Conservation (phyloP, 2,329 filamentous ascomycete genomes). For the Phaeosphaeriaceae sp. region DNA sequence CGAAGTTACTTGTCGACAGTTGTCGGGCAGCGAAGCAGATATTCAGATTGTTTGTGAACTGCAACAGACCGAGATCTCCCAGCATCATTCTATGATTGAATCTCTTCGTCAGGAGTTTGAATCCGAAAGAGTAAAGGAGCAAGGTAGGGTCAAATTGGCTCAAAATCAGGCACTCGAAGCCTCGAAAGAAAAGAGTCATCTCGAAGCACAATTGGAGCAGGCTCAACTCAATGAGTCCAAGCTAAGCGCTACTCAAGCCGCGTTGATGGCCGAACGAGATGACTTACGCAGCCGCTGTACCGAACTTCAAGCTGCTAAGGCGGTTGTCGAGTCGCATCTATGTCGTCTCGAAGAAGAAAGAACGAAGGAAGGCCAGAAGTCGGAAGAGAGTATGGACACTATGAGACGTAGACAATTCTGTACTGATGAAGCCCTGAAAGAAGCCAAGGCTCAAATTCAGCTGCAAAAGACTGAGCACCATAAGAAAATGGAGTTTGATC, state of each 20-base stretch:
- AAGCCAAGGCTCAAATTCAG: constrained; percentile 18
- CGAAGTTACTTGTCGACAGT: constrained; percentile 1
- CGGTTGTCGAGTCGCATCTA: constrained; percentile 10
- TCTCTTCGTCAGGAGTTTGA: constrained; percentile 19
- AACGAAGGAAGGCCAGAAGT: constrained; percentile 1
- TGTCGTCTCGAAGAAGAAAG: constrained; percentile 4
- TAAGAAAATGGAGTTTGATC: constrained; percentile 20
- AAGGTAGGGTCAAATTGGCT: constrained; percentile 13
- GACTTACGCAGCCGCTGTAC: constrained; percentile 13
- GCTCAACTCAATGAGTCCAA: constrained; percentile 10
- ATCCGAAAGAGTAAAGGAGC: not conserved
- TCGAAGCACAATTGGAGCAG: constrained; percentile 15
- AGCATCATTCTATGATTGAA: constrained; percentile 14
- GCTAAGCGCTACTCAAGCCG: constrained; percentile 11
- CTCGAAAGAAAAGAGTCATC: constrained; percentile 17
- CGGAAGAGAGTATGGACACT: not conserved
- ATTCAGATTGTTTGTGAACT: constrained; percentile 13
- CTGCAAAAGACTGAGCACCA: constrained; percentile 17
- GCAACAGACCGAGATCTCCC: constrained; percentile 13
- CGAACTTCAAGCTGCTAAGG: constrained; percentile 12
- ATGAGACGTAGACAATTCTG: not conserved
- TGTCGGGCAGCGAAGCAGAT: constrained; percentile 1
- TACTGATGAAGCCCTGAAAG: constrained; percentile 17
- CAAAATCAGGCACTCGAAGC: constrained; percentile 5
- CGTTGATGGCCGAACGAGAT: constrained; percentile 11